Evolutionary conservation across 2,329 filamentous ascomycete species (phyloP).

Genomic region (Rutstroemia sp.): DNA sequence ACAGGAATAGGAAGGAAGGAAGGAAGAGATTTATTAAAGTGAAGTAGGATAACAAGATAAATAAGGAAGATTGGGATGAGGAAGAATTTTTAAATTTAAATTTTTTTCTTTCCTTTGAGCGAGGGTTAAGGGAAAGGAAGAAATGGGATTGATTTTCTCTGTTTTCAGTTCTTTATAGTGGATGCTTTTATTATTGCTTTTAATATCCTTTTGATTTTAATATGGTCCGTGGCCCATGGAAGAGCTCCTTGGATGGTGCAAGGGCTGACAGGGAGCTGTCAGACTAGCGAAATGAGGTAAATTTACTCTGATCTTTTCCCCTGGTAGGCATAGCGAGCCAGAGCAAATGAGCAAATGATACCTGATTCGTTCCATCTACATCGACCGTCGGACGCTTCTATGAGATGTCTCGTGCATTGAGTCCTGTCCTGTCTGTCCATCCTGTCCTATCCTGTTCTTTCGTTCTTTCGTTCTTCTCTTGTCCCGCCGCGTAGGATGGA

Average conservation of each 20-base stretch:
- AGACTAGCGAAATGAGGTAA: constrained; percentile 10
- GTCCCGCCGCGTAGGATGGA: not conserved
- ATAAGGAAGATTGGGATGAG: not conserved
- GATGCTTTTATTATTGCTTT: not conserved
- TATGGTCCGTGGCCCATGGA: no score
- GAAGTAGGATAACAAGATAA: not conserved
- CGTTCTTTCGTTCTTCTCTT: not conserved
- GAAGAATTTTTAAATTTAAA: not conserved
- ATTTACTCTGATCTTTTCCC: no score
- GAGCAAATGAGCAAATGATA: no score
- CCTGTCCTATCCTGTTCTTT: not conserved
- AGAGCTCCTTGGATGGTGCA: no score
- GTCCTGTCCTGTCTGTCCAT: not conserved
- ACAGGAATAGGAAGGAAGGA: constrained; percentile 4
- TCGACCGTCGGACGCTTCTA: no score
- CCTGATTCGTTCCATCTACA: no score
- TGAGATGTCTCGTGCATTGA: no score
- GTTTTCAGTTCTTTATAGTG: not conserved
- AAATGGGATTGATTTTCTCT: not conserved
- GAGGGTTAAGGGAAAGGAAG: not conserved
- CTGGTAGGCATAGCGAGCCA: not conserved
- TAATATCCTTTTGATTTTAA: not conserved
- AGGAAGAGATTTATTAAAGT: not conserved
- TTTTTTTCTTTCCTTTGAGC: constrained; percentile 9
- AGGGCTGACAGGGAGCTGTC: not conserved